Evolutionary conservation across 2,329 filamentous ascomycete genomes (phyloP).

Genomic region (Xylaria digitata): DNA sequence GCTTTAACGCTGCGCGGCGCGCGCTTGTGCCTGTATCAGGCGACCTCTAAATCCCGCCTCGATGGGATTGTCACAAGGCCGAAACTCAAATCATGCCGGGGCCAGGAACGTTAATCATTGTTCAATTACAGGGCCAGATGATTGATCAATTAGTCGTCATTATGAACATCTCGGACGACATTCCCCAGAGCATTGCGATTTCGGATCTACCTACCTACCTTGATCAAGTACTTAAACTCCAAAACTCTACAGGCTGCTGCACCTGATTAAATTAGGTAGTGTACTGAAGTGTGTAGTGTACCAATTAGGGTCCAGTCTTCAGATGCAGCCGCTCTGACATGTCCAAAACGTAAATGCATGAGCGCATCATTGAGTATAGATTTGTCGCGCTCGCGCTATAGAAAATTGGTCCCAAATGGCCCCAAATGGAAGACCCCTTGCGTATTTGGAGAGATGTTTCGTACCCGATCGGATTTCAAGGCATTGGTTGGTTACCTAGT

Average conservation of each 20-base stretch:
- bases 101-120: neutral
- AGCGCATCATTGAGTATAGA: no score
- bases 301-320: neutral
- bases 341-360: no score
- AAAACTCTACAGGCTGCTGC: no score
- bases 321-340: neutral
- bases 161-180: no score
- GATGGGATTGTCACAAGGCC: constrained; percentile 32
- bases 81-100: constrained; percentile 22
- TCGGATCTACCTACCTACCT: no score
- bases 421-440: neutral
- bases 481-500: neutral
- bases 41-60: constrained; percentile 22
- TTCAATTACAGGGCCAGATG: neutral
- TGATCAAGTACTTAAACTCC: no score
- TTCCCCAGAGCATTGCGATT: no score
- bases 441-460: neutral
- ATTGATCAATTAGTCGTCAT: constrained; percentile 1
- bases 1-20: constrained; percentile 19
- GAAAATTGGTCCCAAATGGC: no score
- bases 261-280: no score
- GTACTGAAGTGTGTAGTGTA: no score
- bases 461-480: neutral
- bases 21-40: constrained; percentile 38
- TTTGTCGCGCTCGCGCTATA: no score